Conservation (phyloP, 805 yeast genomes). For the Nakazawaea holstii region DNA sequence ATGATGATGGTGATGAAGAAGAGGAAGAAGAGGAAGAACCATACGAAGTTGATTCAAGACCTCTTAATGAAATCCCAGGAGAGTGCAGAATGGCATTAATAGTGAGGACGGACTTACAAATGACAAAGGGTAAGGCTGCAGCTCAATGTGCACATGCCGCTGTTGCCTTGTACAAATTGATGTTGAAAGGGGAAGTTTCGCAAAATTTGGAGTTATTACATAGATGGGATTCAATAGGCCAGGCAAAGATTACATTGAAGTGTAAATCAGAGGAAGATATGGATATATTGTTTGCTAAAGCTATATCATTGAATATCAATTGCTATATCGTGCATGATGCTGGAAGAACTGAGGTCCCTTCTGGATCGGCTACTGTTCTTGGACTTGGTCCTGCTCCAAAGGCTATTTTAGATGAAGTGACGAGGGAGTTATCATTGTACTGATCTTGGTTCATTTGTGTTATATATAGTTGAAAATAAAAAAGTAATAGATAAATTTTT, state of each 20-base stretch:
- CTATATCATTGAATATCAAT: conserved; percentile 73
- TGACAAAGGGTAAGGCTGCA: conserved; percentile 94
- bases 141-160: conserved; percentile 99
- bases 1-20: conserved; percentile 31
- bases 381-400: conserved; percentile 98
- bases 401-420: conserved; percentile 68
- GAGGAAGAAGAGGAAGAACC: conserved; percentile 46
- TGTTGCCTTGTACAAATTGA: conserved; percentile 73
- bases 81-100: conserved; percentile 84
- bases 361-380: conserved; percentile 93
- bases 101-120: conserved; percentile 81
- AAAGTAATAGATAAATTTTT: too few relatives aligned
- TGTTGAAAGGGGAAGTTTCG: conserved; percentile 45
- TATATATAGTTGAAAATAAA: not conserved
- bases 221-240: conserved; percentile 83
- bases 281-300: conserved; percentile 74
- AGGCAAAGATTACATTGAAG: conserved; percentile 88
- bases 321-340: conserved; percentile 89
- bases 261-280: conserved; percentile 63
- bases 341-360: conserved; percentile 93
- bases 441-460: conserved; percentile 22
- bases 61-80: conserved; percentile 65
- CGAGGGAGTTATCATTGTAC: conserved; percentile 73
- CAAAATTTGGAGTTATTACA: conserved; percentile 58
- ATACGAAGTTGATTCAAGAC: conserved; percentile 52